Evolutionary conservation across 139 green algal species (phyloP), one percentile per base, ranked within the genome.

Genomic region (Chlorella vulgaris): DNA sequence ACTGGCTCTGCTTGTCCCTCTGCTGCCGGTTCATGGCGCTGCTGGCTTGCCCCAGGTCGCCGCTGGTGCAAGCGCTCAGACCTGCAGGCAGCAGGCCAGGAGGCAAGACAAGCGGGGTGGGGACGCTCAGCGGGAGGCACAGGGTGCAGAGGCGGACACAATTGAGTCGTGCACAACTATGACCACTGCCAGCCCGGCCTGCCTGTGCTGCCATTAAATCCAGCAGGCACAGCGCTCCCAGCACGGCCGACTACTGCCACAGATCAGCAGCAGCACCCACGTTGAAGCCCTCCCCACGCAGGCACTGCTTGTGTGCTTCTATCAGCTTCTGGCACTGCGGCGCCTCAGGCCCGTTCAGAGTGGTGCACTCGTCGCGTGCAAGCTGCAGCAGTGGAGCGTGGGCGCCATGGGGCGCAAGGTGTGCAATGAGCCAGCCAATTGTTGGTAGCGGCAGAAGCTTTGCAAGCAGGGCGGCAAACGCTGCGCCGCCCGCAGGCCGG

Each of bases 281-380:
- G 51, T 98, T 93, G 89, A 98, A 98, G 22, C 95, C 95, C 81
- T 98, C 95, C 26, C 90, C 80, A 21, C 95, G 82, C 50, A 98
- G 73, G 87, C 95, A 98, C 29, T 85, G 71, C 82, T 97, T 98
- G 88, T 98, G 95, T 0, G 93, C 92, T 73, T 98, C 95, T 38
- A 98, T 98, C 13, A 98, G 87, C 2, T 89, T 76, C 53, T 90
- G 60, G 77, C 93, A 97, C 78, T 91, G 86, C 1, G 70, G 31
- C 40, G 92, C 82, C 21, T 97, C 93, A 47, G 93, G 91, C 3
- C 93, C 93, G 66, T 96, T 83, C 29, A 78, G 35, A 7, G 87
- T 77, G 22, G 96, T 89, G 84, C 93, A 97, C 79, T 92, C 86
- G 70, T 95, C 91, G 43, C 91, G 67, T 21, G 78, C 68, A 26